A percentile compares a stretch with the other conserved stretches of the same genome.
Conservation (phyloP, 2,329 filamentous ascomycete species). For the Leptographium radiaticola region DNA sequence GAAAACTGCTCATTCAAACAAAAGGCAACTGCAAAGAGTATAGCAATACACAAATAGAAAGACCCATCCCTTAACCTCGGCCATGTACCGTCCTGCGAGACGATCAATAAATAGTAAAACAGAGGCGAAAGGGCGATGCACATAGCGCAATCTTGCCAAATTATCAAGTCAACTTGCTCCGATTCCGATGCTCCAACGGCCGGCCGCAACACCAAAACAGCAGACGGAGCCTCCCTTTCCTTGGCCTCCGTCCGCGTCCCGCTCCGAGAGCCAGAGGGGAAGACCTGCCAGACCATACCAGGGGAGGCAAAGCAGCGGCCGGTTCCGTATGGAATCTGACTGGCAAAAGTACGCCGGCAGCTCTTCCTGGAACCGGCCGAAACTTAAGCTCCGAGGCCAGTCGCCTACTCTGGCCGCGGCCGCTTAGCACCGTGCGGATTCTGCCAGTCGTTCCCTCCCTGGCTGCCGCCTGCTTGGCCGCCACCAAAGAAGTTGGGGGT, state of each 20-base stretch:
- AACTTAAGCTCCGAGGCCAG: neutral
- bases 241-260: no score
- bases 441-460: slow-evolving; percentile 48
- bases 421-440: slow-evolving; percentile 75
- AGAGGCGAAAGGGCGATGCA: neutral
- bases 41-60: neutral
- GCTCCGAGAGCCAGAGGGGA: no score
- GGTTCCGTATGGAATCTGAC: no score
- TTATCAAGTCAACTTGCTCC: neutral
- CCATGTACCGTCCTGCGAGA: neutral
- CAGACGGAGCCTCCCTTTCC: neutral
- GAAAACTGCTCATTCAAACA: no score
- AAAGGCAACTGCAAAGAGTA: neutral
- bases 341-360: no score
- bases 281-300: no score
- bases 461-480: slow-evolving; percentile 28
- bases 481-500: slow-evolving; percentile 59
- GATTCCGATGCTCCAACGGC: neutral
- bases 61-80: neutral
- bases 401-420: slow-evolving; percentile 45
- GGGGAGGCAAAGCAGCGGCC: no score
- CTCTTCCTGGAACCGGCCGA: neutral
- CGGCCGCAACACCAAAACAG: neutral
- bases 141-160: neutral
- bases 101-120: neutral